phyloP scores from a whole-genome alignment of 139 green algal species.

The Chlamydomonas sp. region DNA sequence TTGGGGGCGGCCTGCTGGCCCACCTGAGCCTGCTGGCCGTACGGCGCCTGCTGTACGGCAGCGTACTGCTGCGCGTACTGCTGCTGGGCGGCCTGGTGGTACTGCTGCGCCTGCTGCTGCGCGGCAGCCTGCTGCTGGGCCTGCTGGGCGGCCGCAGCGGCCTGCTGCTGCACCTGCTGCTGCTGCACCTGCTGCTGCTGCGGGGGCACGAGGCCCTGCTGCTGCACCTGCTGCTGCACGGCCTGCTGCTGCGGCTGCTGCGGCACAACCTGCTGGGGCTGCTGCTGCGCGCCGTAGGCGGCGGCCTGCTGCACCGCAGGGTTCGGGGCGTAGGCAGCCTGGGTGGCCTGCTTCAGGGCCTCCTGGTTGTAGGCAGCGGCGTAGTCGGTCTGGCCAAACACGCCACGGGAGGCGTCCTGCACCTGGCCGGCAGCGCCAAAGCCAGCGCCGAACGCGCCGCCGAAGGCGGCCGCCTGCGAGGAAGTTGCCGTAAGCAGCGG shows the following conservation, averaged over 20 bases:
- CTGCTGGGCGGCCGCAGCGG: too few relatives aligned
- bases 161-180: not conserved
- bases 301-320: not conserved
- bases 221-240: slow-evolving; percentile 2
- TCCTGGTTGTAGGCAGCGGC: slow-evolving; percentile 35
- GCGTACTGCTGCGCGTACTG: not conserved
- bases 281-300: slow-evolving; percentile 1
- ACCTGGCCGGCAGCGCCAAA: slow-evolving; percentile 27
- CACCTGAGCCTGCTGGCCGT: not conserved
- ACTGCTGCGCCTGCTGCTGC: not conserved
- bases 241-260: slow-evolving; percentile 6
- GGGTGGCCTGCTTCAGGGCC: slow-evolving; percentile 30
- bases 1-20: not conserved
- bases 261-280: not conserved
- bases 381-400: slow-evolving; percentile 27
- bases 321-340: slow-evolving; percentile 31
- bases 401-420: not conserved
- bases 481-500: slow-evolving; percentile 28
- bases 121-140: slow-evolving; percentile 4
- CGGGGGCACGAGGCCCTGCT: not conserved
- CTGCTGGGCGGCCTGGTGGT: not conserved
- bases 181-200: not conserved
- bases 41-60: not conserved
- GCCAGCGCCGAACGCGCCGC: slow-evolving; percentile 21
- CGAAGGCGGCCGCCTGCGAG: slow-evolving; percentile 33